phyloP scores from a whole-genome alignment of 2,329 filamentous ascomycete species.

The Zymoseptoria pseudotritici region DNA sequence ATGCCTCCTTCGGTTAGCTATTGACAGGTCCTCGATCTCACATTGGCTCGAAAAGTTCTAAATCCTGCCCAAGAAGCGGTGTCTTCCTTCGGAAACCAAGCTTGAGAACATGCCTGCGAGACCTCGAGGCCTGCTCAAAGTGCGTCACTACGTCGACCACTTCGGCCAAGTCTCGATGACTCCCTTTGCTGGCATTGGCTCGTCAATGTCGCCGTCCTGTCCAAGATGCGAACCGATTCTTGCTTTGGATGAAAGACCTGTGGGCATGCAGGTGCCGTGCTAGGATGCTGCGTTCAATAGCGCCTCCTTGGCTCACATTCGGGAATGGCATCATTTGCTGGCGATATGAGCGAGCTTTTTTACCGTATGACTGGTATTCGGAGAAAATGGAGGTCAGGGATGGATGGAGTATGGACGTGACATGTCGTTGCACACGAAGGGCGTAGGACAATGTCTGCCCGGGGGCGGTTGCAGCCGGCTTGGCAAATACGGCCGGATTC shows the following conservation, averaged over 20 bases:
- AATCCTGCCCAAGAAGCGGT: no score
- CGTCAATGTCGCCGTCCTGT: background rate
- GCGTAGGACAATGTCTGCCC: background rate
- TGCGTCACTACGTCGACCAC: no score
- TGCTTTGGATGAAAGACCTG: background rate
- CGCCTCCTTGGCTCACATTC: background rate
- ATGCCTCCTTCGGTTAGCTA: background rate
- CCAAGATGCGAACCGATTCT: background rate
- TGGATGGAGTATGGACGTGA: no score
- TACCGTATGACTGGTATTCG: no score
- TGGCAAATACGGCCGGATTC: background rate
- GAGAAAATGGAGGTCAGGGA: no score
- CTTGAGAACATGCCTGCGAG: no score
- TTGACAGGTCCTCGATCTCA: background rate
- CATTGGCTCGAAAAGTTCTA: no score
- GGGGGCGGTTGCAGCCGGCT: background rate
- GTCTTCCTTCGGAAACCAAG: no score
- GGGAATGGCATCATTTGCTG: background rate
- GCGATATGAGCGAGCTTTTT: background rate
- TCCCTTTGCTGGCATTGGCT: background rate
- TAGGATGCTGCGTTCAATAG: background rate
- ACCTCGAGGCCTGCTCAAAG: no score
- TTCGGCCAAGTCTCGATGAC: background rate
- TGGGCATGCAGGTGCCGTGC: background rate
- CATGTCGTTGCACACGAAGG: no score